Percentiles rank a stretch among this genome's conserved stretches.
phyloP scores from a whole-genome alignment of 345 rosid genomes.

The Pistacia integerrima region DNA sequence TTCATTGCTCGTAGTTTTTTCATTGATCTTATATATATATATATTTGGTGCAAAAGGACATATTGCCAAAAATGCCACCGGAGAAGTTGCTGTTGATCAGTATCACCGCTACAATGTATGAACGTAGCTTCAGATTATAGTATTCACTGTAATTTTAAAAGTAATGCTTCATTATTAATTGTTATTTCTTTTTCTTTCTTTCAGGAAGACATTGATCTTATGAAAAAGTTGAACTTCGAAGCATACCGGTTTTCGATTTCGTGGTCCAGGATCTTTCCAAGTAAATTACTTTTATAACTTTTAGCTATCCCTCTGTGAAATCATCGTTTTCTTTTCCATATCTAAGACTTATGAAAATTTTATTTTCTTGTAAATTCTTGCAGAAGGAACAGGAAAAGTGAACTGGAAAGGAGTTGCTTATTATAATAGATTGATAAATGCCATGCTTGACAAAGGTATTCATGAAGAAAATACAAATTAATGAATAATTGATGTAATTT shows the following conservation, averaged over 20 bases:
- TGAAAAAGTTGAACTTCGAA: conserved; percentile 49
- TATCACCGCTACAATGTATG: conserved; percentile 53
- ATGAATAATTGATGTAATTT: not conserved
- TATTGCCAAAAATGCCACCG: conserved; percentile 44
- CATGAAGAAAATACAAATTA: not conserved
- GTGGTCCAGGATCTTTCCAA: conserved; percentile 61
- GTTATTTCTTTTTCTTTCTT: not conserved
- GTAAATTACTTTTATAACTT: conserved; percentile 18
- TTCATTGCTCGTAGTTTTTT: too few relatives aligned
- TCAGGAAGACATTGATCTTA: conserved; percentile 51
- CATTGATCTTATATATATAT: not conserved
- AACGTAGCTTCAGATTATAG: not conserved
- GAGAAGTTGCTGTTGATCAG: conserved; percentile 57
- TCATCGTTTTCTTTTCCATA: not conserved
- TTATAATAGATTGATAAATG: conserved; percentile 55
- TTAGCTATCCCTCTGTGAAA: not conserved
- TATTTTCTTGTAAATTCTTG: not conserved
- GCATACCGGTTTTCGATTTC: conserved; percentile 63
- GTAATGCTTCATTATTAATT: not conserved
- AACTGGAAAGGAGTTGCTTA: conserved; percentile 65
- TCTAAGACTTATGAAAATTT: not conserved
- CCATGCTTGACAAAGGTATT: conserved; percentile 46
- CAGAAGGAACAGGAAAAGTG: conserved; percentile 57
- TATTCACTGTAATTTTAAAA: not conserved
- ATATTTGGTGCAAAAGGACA: conserved; percentile 29